Evolutionary conservation across 495 filamentous ascomycete genomes (phyloP).

Genomic region (Halenospora varia): DNA sequence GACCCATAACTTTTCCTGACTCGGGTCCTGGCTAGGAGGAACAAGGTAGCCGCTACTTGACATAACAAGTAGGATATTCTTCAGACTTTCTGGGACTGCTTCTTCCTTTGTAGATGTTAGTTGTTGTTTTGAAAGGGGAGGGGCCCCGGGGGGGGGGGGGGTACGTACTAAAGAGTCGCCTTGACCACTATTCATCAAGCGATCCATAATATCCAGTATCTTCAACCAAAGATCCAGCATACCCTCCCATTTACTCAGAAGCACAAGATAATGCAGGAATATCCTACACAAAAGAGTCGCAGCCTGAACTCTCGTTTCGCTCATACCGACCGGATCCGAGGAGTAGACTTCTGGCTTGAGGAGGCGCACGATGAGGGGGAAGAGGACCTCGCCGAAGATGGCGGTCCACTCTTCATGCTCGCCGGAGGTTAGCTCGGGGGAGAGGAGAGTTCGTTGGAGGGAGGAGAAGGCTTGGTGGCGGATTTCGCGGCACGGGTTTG

Average conservation of each 20-base stretch:
- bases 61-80: constrained; percentile 97
- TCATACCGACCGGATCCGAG: constrained; percentile 89
- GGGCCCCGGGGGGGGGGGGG: not conserved
- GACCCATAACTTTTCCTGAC: constrained; percentile 60
- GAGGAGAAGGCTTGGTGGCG: constrained; percentile 83
- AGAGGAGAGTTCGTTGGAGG: constrained; percentile 81
- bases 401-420: constrained; percentile 89
- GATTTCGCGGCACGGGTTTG: constrained; percentile 93
- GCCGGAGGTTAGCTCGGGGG: constrained; percentile 67
- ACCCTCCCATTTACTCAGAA: constrained; percentile 79
- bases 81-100: constrained; percentile 91
- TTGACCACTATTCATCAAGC: constrained; percentile 94
- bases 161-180: constrained; percentile 77
- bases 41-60: constrained; percentile 81
- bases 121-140: constrained; percentile 16
- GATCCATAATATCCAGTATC: constrained; percentile 92
- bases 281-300: constrained; percentile 91
- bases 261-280: constrained; percentile 88
- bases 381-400: constrained; percentile 92
- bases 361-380: constrained; percentile 84
- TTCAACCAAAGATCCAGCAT: constrained; percentile 91
- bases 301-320: constrained; percentile 88
- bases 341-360: constrained; percentile 96
- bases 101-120: constrained; percentile 78
- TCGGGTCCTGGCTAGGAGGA: constrained; percentile 58